Evolutionary conservation across 768 basidiomycete genomes (phyloP), one percentile per base, ranked within the genome.

Genomic region (Rhizopogon vinicolor): DNA sequence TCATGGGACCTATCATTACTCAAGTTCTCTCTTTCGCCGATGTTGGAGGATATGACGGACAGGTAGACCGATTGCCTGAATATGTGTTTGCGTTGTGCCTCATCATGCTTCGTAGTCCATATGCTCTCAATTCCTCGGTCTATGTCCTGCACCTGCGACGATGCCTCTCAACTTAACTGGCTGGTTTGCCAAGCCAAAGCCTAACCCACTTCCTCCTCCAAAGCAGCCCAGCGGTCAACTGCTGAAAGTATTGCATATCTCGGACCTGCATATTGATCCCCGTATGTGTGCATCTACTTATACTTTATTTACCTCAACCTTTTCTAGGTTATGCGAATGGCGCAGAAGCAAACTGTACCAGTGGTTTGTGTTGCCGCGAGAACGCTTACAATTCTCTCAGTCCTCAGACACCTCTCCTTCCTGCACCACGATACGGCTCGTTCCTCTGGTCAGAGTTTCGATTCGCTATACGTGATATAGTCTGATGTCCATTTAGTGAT

Each of bases 151-250:
- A 18, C 83, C 86, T 8, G 74, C 79, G 0, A 79, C 86, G 1
- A 68, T 82, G 7, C 75, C 85, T 3, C 74, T 91, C 59, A 78
- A 91, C 63, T 63, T 85, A 35, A 84, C 80, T 1, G 72, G 71
- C 12, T 91, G 88, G 85, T 91, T 91, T 68, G 74, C 79, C 29
- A 91, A 88, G 67, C 86, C 87, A 3, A 91, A 91, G 65, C 89
- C 89, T 1, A 76, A 78, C 29, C 83, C 84, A 4, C 76, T 85
- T 12, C 86, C 86, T n/a, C 57, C 73, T 8, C 75, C 76, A 0
- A 86, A 77, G 65, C 74, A 76, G 64, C 77, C 79, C 14, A 87
- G 82, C 43, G 87, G 87, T 12, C 68, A 87, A 62, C 75, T 82
- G 39, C 71, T 89, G 42, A 89, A 87, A 65, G 83, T 90, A 0